Percentiles rank a stretch among this genome's conserved stretches.
Conservation (phyloP, 306 rosid genomes). For the Alnus glutinosa region DNA sequence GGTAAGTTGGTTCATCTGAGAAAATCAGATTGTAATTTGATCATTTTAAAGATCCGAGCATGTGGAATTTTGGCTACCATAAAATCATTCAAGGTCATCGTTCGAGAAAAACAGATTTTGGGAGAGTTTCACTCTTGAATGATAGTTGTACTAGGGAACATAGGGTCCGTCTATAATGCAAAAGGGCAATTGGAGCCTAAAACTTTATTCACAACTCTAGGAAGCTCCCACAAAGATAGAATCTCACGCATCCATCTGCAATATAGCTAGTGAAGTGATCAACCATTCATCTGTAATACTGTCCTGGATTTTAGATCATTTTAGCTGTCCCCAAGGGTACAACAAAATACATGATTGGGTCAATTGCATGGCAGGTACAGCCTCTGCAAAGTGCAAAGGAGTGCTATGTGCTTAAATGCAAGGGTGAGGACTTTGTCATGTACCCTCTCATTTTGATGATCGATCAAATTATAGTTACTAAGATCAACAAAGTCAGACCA, state of each 20-base stretch:
- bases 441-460: background rate
- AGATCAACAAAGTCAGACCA: conserved; percentile 2
- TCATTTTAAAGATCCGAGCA: background rate
- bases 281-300: background rate
- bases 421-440: background rate
- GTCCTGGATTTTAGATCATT: background rate
- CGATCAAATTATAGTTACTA: background rate
- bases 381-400: background rate
- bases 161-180: background rate
- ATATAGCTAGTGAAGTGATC: background rate
- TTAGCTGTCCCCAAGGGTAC: background rate
- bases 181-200: background rate
- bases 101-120: background rate
- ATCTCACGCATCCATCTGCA: background rate
- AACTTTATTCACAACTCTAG: background rate
- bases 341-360: background rate
- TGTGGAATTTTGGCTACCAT: background rate
- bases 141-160: background rate
- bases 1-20: background rate
- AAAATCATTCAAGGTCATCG: background rate
- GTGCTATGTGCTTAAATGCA: background rate
- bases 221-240: background rate
- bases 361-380: background rate
- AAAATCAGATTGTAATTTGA: background rate
- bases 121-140: background rate